These are phyloP conservation scores for Microbotryum violaceum DNA, from an alignment of 1,284 basidiomycete species.

Conservation along the genomic window DNA sequence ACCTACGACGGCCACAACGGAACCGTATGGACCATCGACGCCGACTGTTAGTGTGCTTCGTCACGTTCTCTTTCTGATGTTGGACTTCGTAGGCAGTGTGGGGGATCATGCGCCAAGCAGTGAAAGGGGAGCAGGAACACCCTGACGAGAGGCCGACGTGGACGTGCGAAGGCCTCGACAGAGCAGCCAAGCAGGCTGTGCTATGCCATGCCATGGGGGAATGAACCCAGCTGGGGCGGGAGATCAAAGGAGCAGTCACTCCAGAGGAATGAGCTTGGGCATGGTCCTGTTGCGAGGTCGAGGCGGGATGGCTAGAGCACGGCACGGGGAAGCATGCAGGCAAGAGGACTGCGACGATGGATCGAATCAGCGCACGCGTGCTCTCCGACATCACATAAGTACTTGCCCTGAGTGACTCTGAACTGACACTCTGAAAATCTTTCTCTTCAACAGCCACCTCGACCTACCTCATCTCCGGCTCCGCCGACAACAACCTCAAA, in stretches of 20 bases:
- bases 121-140: neutral
- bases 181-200: too few relatives aligned
- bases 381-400: too few relatives aligned
- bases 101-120: neutral
- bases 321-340: too few relatives aligned
- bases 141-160: neutral
- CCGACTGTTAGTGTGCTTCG: slow-evolving; percentile 65
- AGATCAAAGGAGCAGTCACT: neutral
- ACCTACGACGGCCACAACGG: slow-evolving; percentile 97
- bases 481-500: slow-evolving; percentile 78
- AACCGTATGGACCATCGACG: slow-evolving; percentile 91
- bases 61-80: neutral
- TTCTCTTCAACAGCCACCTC: slow-evolving; percentile 57
- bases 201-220: too few relatives aligned
- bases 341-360: too few relatives aligned
- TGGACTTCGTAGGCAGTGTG: too few relatives aligned
- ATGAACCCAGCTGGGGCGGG: neutral
- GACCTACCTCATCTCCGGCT: slow-evolving; percentile 76
- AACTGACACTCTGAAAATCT: slow-evolving; percentile 2
- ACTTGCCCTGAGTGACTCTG: neutral
- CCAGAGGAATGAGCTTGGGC: neutral
- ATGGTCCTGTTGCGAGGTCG: neutral
- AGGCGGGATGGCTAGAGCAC: neutral
- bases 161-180: neutral
- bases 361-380: too few relatives aligned